Evolutionary conservation across 2,329 filamentous ascomycete species (phyloP), one percentile per base, ranked within the genome.

Genomic region (Ophiognomonia clavigignenti-juglandacearum): DNA sequence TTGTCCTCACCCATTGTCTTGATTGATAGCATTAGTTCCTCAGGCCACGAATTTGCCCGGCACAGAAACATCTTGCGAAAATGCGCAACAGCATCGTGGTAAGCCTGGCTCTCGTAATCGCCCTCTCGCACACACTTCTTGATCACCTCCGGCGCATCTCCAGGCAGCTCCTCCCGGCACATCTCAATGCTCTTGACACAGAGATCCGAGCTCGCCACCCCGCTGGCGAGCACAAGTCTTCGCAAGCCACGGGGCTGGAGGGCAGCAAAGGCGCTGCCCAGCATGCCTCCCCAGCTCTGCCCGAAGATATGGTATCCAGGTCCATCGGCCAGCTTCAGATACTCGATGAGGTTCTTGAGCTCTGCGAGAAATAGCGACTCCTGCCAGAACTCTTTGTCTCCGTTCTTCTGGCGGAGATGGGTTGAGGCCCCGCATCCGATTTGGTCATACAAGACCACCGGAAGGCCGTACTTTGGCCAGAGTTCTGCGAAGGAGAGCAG

Each of bases 371-470:
- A 59, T 14, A 57, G 46, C 11, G 58, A 53, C 22, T 54, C 48
- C 2, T 54, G 55, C 56, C 57, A 57, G 40, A 59, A 57, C 3
- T 36, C n/a, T 19, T 50, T 47, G 22, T 57, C 51, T 18, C 42
- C 42, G n/a, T 26, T 57, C 47, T 68, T 72, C 19, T 73, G 66
- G 0, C 54, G 66, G 10, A 77, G 60, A 43, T 69, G 72, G 0
- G 74, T 77, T 3, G 69, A 74, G 14, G 56, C 56, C 8, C 72
- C 74, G 50, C 67, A 70, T 10, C 74, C 74, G 40, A 78, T 64
- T 51, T 78, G 74, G 52, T 78, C 74, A 54, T 78, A 78, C 56
- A 77, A 68, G 19, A 78, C 58, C 2, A 77, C 60, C 0, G 74
- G 70, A 9, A 69, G 64, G 23, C 57, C 54, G 26, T 48, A 48